Conservation (phyloP, 495 filamentous ascomycete species). For the Penicillium nucicola region DNA sequence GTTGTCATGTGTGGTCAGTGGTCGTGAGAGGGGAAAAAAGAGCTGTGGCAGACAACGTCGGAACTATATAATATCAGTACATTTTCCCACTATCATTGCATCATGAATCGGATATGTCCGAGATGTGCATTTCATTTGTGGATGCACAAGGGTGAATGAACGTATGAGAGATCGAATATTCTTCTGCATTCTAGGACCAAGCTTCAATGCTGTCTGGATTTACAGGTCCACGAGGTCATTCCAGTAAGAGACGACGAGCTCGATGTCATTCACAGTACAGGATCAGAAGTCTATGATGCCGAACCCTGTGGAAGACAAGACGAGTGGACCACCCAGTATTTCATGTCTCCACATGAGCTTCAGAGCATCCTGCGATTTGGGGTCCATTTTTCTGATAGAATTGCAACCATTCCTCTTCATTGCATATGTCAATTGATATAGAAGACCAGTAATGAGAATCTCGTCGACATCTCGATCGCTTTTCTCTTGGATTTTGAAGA, state of each 20-base stretch:
- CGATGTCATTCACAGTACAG: conserved; percentile 7
- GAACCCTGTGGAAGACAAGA: not conserved
- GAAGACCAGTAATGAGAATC: not conserved
- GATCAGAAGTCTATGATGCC: conserved; percentile 27
- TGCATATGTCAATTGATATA: not conserved
- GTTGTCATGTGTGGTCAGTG: not conserved
- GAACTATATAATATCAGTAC: conserved; percentile 12
- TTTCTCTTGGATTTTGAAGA: not conserved
- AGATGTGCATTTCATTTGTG: not conserved
- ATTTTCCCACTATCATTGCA: conserved; percentile 13
- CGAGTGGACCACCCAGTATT: conserved; percentile 12
- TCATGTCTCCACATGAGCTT: conserved; percentile 13
- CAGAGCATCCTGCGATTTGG: conserved; percentile 1
- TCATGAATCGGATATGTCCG: conserved; percentile 18
- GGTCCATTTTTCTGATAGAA: not conserved
- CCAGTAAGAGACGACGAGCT: not conserved
- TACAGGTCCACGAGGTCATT: conserved; percentile 11
- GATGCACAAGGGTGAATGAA: not conserved
- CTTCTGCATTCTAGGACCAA: not conserved
- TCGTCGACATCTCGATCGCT: too few species aligned
- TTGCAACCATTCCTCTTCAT: too few species aligned
- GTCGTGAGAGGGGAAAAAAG: not conserved
- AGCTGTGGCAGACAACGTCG: not conserved
- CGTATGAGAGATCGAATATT: not conserved
- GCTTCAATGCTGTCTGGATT: not conserved